phyloP scores from a whole-genome alignment of 1,284 basidiomycete species.

The Marasmius tenuissimus region DNA sequence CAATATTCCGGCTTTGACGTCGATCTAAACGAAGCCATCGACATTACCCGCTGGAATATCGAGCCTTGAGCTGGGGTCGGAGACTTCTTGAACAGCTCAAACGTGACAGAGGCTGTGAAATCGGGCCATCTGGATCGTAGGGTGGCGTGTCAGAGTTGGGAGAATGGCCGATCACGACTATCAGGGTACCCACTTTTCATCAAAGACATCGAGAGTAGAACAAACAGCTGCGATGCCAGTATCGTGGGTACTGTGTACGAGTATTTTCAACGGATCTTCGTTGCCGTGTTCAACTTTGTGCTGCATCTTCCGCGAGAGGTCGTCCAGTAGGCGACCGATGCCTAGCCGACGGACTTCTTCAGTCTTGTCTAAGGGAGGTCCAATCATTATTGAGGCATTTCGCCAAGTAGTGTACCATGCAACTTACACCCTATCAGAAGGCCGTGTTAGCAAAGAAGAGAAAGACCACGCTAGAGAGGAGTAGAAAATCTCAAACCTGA shows the following conservation, averaged over 20 bases:
- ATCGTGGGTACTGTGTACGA: slow-evolving; percentile 77
- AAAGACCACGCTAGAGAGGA: not conserved
- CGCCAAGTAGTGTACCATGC: not conserved
- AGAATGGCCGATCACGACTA: not conserved
- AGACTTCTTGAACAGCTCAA: slow-evolving; percentile 64
- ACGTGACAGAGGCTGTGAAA: slow-evolving; percentile 71
- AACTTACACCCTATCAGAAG: not conserved
- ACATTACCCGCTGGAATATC: slow-evolving; percentile 34
- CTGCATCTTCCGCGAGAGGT: slow-evolving; percentile 63
- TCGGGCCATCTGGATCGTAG: slow-evolving; percentile 63
- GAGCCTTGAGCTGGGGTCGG: slow-evolving; percentile 16
- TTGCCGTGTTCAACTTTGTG: slow-evolving; percentile 45
- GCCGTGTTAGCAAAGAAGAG: not conserved
- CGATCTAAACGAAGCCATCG: slow-evolving; percentile 30
- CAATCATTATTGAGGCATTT: not conserved
- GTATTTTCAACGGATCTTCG: slow-evolving; percentile 54
- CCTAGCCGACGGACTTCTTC: slow-evolving; percentile 76
- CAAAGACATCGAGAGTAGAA: slow-evolving; percentile 73
- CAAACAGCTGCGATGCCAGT: slow-evolving; percentile 71
- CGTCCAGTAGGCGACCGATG: slow-evolving; percentile 73
- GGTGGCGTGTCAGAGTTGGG: not conserved
- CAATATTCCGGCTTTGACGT: slow-evolving; percentile 41
- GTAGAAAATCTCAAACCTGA: slow-evolving; percentile 44
- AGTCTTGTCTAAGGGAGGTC: slow-evolving; percentile 54
- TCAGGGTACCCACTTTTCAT: slow-evolving; percentile 53